These are phyloP conservation scores for Athelia psychrophila DNA, from an alignment of 1,284 basidiomycete genomes.

Conservation along the genomic window DNA sequence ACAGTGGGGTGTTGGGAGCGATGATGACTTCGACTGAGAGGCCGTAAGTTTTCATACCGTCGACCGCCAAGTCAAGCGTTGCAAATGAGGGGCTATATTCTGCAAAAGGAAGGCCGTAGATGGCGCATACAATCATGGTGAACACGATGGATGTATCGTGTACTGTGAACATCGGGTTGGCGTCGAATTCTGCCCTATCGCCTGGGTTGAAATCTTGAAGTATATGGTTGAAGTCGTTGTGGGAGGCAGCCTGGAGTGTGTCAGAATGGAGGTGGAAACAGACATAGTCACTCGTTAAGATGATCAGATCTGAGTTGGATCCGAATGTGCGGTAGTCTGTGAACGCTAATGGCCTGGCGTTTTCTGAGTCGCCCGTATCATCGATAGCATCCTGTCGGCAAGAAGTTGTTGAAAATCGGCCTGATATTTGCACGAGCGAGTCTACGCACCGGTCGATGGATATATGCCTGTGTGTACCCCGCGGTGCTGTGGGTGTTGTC, in stretches of 20 bases:
- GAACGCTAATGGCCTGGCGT: background rate
- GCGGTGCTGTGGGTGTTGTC: too few species aligned
- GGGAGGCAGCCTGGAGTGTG: slow-evolving; percentile 15
- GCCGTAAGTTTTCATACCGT: slow-evolving; percentile 11
- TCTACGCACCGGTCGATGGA: too few species aligned
- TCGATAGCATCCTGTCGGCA: background rate
- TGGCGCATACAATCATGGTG: slow-evolving; percentile 14
- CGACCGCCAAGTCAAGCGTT: slow-evolving; percentile 6
- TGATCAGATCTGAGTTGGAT: background rate
- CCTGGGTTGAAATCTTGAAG: slow-evolving; percentile 3
- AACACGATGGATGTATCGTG: slow-evolving; percentile 9
- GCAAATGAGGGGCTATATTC: slow-evolving; percentile 10
- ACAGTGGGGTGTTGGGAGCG: slow-evolving; percentile 2
- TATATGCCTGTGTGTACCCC: too few species aligned
- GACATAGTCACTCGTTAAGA: slow-evolving; percentile 29
- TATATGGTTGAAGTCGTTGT: slow-evolving; percentile 19
- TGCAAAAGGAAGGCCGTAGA: slow-evolving; percentile 12
- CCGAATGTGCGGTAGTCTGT: background rate
- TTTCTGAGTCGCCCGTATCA: background rate
- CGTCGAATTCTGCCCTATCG: background rate
- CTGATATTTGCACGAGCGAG: too few species aligned
- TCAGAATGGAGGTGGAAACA: slow-evolving; percentile 32
- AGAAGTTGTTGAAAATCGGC: too few species aligned
- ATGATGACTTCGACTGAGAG: slow-evolving; percentile 1
- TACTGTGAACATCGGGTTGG: slow-evolving; percentile 6